These are phyloP conservation scores for Ophiostoma montium DNA, from an alignment of 2,329 filamentous ascomycete genomes.

Conservation along the genomic window DNA sequence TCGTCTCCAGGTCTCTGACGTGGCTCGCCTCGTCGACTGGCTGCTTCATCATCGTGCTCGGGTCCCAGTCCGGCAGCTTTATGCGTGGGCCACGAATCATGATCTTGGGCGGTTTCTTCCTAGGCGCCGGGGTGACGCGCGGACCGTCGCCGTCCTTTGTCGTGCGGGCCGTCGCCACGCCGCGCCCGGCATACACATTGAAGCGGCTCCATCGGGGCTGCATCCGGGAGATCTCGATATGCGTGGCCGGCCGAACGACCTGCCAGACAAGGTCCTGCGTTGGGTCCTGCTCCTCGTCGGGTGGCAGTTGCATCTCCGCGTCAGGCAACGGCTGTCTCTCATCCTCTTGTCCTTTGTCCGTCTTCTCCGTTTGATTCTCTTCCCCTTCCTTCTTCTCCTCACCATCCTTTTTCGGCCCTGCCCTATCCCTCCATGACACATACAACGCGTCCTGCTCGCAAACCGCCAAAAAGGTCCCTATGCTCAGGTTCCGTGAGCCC, in stretches of 20 bases:
- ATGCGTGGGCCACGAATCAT: background rate
- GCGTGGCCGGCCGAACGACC: constrained; percentile 1
- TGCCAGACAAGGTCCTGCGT: no score
- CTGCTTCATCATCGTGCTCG: background rate
- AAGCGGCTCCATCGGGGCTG: constrained; percentile 3
- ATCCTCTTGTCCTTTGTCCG: background rate
- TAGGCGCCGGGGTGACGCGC: background rate
- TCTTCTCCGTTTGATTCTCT: background rate
- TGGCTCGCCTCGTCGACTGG: background rate
- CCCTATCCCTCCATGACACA: no score
- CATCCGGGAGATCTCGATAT: background rate
- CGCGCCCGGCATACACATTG: constrained; percentile 3
- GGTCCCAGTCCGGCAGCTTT: background rate
- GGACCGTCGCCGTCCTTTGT: background rate
- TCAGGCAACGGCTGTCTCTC: background rate
- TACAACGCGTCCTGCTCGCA: no score
- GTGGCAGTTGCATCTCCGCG: background rate
- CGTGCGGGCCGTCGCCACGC: constrained; percentile 4
- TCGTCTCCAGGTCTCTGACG: background rate
- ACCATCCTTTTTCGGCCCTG: no score
- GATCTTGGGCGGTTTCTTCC: background rate
- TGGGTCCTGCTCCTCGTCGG: background rate
- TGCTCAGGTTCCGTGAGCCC: no score
- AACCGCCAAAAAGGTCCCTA: no score
- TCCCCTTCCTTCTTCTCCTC: no score